A percentile compares a stretch with the other conserved stretches of the same genome.
Conservation (phyloP, 768 basidiomycete genomes). For the Suillus tomentosus region DNA sequence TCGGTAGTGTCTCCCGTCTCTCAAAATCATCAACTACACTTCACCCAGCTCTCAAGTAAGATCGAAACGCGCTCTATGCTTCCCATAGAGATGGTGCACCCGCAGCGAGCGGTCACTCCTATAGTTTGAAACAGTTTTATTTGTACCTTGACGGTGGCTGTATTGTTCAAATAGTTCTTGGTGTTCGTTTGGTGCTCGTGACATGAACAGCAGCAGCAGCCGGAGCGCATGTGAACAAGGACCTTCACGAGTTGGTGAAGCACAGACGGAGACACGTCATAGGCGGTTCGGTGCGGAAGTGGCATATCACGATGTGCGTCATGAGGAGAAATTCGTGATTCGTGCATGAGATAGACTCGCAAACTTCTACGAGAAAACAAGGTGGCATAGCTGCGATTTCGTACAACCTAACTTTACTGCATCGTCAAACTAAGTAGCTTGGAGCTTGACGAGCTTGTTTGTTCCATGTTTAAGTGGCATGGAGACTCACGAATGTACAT, state of each 20-base stretch:
- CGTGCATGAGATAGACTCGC: neutral
- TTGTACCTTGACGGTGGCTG: neutral
- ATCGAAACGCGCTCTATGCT: neutral
- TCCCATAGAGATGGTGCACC: neutral
- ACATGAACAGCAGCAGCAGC: too few relatives aligned
- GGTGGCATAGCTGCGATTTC: neutral
- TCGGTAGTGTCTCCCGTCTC: neutral
- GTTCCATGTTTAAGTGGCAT: conserved; percentile 22
- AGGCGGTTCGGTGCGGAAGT: conserved; percentile 4
- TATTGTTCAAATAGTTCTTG: neutral
- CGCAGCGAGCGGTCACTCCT: neutral
- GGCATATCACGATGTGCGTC: neutral
- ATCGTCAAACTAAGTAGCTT: conserved; percentile 9
- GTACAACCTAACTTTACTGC: neutral
- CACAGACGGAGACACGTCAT: conserved; percentile 6
- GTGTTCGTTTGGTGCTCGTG: neutral
- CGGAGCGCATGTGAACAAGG: neutral
- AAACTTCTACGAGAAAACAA: conserved; percentile 10
- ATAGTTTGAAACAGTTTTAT: neutral
- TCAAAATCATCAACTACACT: neutral
- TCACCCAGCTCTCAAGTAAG: neutral
- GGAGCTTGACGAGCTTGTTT: conserved; percentile 19
- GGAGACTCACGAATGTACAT: neutral
- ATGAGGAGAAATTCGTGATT: neutral
- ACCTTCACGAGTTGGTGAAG: conserved; percentile 2